Conservation (phyloP, 106 monocot species). For the Dendrobium officinale region DNA sequence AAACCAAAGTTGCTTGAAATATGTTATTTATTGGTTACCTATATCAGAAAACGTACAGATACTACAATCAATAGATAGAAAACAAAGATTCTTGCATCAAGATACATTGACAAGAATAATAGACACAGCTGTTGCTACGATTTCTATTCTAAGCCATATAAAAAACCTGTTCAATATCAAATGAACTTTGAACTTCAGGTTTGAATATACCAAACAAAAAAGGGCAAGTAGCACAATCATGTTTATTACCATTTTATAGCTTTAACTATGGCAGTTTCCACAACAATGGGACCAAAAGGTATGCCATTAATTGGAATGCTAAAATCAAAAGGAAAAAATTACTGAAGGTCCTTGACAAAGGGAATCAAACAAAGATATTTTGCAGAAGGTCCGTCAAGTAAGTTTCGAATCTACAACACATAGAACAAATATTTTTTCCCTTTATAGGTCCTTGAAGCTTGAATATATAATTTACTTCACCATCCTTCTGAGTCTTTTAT, state of each 20-base stretch:
- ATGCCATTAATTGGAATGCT: not conserved
- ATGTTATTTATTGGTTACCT: not conserved
- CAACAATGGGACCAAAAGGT: not conserved
- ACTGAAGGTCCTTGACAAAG: not conserved
- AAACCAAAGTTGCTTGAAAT: not conserved
- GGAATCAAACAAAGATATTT: not conserved
- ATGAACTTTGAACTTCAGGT: not conserved
- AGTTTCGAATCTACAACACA: not conserved
- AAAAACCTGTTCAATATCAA: not conserved
- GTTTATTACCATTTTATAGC: not conserved
- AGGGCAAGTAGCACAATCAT: not conserved
- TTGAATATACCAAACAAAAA: not conserved
- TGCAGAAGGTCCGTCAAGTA: not conserved
- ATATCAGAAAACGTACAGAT: not conserved
- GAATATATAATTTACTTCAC: not conserved
- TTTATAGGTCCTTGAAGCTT: not conserved
- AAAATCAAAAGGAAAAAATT: not conserved
- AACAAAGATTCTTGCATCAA: not conserved
- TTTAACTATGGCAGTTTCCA: not conserved
- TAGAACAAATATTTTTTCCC: not conserved
- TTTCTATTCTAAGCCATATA: not conserved
- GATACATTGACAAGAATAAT: not conserved
- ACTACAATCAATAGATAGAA: not conserved
- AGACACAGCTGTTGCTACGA: not conserved
- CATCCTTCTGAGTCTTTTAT: not conserved